Evolutionary conservation across 306 rosid genomes (phyloP).

Genomic region (Cucurbita pepo): DNA sequence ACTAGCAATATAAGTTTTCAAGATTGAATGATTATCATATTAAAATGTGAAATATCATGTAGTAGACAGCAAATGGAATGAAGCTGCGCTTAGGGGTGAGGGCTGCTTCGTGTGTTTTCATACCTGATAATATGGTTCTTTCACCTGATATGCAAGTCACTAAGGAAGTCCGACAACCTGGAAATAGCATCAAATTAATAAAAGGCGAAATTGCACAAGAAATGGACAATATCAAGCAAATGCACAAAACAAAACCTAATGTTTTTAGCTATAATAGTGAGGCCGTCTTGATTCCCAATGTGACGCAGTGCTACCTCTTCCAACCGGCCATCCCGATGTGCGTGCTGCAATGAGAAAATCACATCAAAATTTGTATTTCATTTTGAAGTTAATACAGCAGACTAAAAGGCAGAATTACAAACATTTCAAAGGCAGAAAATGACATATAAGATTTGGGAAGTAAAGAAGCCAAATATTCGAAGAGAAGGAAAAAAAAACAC

Average conservation of each 20-base stretch:
- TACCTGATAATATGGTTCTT: conserved; percentile 4
- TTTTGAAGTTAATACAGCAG: background rate
- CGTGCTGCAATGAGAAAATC: conserved; percentile 55
- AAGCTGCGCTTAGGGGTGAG: background rate
- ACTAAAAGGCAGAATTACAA: background rate
- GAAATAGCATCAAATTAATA: conserved; percentile 8
- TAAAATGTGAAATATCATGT: background rate
- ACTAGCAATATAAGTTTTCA: background rate
- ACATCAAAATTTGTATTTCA: conserved; percentile 9
- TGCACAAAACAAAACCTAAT: conserved; percentile 38
- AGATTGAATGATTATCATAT: background rate
- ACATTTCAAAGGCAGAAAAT: background rate
- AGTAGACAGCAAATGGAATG: background rate
- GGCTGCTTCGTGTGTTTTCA: background rate
- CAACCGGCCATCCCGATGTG: conserved; percentile 60
- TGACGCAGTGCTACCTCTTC: conserved; percentile 76
- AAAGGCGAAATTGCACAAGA: background rate
- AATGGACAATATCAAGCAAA: background rate
- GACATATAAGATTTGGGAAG: background rate
- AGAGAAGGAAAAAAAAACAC: background rate
- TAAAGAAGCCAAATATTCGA: background rate
- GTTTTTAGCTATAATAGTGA: conserved; percentile 64
- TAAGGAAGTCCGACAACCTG: conserved; percentile 88
- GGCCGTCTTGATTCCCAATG: conserved; percentile 84
- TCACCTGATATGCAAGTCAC: conserved; percentile 63